Percentiles rank a stretch among this genome's conserved stretches.
Evolutionary conservation across 495 filamentous ascomycete species (phyloP).

Genomic region (Hypomontagnella monticulosa): DNA sequence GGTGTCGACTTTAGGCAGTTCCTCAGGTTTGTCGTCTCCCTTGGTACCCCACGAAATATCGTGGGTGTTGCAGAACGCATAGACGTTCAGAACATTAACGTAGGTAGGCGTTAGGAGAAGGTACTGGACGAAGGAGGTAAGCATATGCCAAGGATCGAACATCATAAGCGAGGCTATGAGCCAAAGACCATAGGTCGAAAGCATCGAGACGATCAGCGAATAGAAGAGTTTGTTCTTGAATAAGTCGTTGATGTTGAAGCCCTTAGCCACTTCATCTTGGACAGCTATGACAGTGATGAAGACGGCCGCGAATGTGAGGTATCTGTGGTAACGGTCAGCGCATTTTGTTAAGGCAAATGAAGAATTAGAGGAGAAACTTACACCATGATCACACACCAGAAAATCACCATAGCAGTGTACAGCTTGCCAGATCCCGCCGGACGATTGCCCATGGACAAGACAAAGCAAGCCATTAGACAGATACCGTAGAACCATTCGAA

Average conservation of each 20-base stretch:
- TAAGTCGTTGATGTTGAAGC: constrained; percentile 73
- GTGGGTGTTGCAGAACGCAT: constrained; percentile 98
- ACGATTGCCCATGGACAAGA: constrained; percentile 92
- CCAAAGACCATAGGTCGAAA: constrained; percentile 94
- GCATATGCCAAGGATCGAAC: constrained; percentile 99
- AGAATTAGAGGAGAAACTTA: constrained; percentile 52
- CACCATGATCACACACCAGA: constrained; percentile 96
- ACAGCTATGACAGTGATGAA: constrained; percentile 94
- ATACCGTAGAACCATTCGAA: constrained; percentile 97
- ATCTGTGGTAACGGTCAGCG: constrained; percentile 58
- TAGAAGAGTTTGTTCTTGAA: constrained; percentile 92
- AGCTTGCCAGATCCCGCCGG: constrained; percentile 93
- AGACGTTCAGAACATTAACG: constrained; percentile 96
- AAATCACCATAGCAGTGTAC: constrained; percentile 96
- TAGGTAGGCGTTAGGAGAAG: constrained; percentile 94
- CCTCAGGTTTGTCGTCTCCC: constrained; percentile 89
- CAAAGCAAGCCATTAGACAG: constrained; percentile 92
- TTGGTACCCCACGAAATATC: constrained; percentile 98
- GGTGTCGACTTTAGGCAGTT: constrained; percentile 79
- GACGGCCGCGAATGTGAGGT: constrained; percentile 92
- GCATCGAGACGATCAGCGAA: constrained; percentile 88
- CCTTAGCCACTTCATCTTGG: constrained; percentile 67
- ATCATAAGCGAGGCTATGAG: constrained; percentile 91
- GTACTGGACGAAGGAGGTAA: constrained; percentile 96
- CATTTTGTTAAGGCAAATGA: neutral